Conservation (phyloP, 495 filamentous ascomycete species). For the Venustampulla echinocandica region DNA sequence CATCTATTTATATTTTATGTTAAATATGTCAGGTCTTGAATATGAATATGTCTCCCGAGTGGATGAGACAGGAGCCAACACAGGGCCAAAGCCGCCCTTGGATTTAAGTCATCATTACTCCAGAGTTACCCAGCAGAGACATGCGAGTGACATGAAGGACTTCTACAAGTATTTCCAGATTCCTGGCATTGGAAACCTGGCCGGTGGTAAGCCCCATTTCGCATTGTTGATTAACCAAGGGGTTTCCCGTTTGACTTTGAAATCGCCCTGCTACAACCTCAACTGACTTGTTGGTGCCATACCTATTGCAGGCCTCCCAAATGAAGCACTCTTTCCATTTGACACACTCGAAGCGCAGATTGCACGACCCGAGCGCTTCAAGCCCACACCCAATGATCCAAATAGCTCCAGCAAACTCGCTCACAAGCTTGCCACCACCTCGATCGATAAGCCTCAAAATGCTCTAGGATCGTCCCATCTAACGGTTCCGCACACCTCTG, state of each 20-base stretch:
- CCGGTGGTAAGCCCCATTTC: conserved; percentile 56
- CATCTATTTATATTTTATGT: no score
- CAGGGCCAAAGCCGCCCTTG: conserved; percentile 22
- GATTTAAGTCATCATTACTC: conserved; percentile 78
- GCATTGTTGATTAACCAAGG: not conserved
- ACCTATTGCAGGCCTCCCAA: conserved; percentile 61
- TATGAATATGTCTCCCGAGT: conserved; percentile 17
- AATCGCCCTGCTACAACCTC: no score
- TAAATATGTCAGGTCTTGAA: conserved; percentile 5
- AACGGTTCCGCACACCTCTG: conserved; percentile 58
- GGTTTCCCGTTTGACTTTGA: no score
- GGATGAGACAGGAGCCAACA: conserved; percentile 29
- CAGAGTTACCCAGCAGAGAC: conserved; percentile 52
- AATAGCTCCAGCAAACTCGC: conserved; percentile 26
- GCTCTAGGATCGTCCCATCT: conserved; percentile 39
- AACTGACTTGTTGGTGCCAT: no score
- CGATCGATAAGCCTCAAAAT: conserved; percentile 14
- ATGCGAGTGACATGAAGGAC: conserved; percentile 57
- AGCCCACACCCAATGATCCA: conserved; percentile 53
- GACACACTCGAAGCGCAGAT: conserved; percentile 80
- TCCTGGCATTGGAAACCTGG: conserved; percentile 76
- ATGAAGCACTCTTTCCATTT: conserved; percentile 76
- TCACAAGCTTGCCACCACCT: conserved; percentile 9
- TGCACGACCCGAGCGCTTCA: conserved; percentile 63
- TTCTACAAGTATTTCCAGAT: conserved; percentile 82